These are phyloP conservation scores for Beauveria sp. DNA, from an alignment of 2,329 filamentous ascomycete species.

Conservation along the genomic window DNA sequence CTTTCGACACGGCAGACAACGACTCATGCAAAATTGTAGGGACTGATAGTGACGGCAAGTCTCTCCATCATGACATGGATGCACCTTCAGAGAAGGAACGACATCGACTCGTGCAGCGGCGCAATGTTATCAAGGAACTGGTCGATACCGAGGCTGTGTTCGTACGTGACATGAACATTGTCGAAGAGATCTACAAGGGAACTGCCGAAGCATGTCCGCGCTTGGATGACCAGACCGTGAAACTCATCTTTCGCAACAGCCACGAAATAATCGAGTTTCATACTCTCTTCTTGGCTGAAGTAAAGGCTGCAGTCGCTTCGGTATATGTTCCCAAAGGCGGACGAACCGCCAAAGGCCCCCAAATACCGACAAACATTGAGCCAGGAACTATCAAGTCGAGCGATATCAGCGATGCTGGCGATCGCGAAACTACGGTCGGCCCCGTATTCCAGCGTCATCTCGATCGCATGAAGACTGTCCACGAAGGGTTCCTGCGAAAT, in stretches of 20 bases:
- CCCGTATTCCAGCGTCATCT: constrained; percentile 49
- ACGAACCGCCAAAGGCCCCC: constrained; percentile 34
- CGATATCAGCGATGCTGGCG: constrained; percentile 43
- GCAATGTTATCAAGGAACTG: constrained; percentile 82
- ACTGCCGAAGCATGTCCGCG: constrained; percentile 77
- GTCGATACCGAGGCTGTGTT: constrained; percentile 89
- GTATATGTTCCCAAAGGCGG: constrained; percentile 63
- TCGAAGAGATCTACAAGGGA: constrained; percentile 95
- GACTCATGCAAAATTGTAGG: constrained; percentile 28
- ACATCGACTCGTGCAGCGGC: constrained; percentile 70
- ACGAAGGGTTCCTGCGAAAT: constrained; percentile 56
- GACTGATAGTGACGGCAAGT: constrained; percentile 30
- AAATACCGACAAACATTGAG: constrained; percentile 34
- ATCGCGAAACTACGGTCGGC: constrained; percentile 45
- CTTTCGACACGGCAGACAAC: constrained; percentile 34
- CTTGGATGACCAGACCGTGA: constrained; percentile 72
- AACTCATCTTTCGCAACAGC: constrained; percentile 85
- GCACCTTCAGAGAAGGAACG: constrained; percentile 46
- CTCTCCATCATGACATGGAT: constrained; percentile 29
- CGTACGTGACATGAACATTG: constrained; percentile 91
- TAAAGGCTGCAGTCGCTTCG: constrained; percentile 72
- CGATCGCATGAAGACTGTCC: constrained; percentile 51
- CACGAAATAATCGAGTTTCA: constrained; percentile 87
- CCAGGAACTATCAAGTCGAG: constrained; percentile 28
- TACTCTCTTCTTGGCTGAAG: constrained; percentile 64